phyloP scores from a whole-genome alignment of 768 basidiomycete species.

The Boletus sp. region DNA sequence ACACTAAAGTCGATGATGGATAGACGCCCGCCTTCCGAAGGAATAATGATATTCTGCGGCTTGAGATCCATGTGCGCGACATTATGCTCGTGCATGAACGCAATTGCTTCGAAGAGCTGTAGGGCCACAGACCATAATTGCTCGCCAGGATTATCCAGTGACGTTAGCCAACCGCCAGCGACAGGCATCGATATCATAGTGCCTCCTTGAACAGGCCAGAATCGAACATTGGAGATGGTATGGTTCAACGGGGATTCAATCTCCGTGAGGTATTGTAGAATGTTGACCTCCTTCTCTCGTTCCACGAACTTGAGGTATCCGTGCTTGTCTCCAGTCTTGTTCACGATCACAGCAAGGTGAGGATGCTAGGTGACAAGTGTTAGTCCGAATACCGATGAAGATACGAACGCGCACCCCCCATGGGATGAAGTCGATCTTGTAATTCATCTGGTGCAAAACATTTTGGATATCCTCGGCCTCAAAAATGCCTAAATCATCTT shows the following conservation, averaged over 20 bases:
- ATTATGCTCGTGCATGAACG: too few relatives aligned
- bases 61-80: constrained; percentile 19
- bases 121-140: neutral
- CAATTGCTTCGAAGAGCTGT: constrained; percentile 3
- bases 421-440: neutral
- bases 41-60: neutral
- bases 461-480: neutral
- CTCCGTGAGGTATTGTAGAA: constrained; percentile 1
- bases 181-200: neutral
- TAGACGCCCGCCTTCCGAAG: neutral
- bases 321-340: too few relatives aligned
- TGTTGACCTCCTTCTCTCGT: too few relatives aligned
- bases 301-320: too few relatives aligned
- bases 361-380: neutral
- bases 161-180: neutral
- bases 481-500: neutral
- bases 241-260: neutral
- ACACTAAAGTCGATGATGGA: constrained; percentile 1
- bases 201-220: neutral
- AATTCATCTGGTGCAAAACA: too few relatives aligned
- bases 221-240: neutral
- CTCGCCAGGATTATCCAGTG: neutral
- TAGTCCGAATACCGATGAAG: neutral
- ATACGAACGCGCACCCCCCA: neutral
- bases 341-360: too few relatives aligned